phyloP scores from a whole-genome alignment of 139 green algal genomes.

The Coccomyxa sp. region DNA sequence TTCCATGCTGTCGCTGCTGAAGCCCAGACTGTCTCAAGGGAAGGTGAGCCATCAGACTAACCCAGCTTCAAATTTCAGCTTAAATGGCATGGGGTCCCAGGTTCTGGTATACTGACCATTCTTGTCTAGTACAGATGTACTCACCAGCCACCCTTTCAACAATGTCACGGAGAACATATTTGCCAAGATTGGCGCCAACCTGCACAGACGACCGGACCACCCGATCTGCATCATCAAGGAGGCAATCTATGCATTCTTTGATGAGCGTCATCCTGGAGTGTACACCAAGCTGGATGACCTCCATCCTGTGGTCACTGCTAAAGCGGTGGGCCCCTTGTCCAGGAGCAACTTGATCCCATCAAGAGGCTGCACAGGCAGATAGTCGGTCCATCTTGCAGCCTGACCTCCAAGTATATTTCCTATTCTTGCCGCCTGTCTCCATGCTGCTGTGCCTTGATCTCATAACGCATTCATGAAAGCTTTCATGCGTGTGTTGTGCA shows the following conservation, averaged over 20 bases:
- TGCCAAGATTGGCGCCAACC: constrained; percentile 86
- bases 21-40: not conserved
- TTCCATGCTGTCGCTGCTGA: not conserved
- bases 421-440: too few relatives aligned
- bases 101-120: not conserved
- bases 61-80: not conserved
- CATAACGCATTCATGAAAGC: too few relatives aligned
- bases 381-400: not conserved
- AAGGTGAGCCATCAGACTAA: not conserved
- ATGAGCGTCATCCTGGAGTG: constrained; percentile 45
- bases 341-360: too few relatives aligned
- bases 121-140: constrained; percentile 46
- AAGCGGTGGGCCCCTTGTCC: constrained; percentile 12
- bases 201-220: constrained; percentile 81
- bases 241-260: constrained; percentile 96
- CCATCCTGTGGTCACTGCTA: constrained; percentile 72
- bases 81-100: not conserved
- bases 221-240: constrained; percentile 94
- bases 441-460: too few relatives aligned
- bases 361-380: too few relatives aligned
- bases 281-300: constrained; percentile 91
- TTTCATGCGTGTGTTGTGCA: too few relatives aligned
- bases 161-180: constrained; percentile 97
- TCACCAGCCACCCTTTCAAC: constrained; percentile 81
- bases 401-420: not conserved